phyloP scores from a whole-genome alignment of 768 basidiomycete species.

The Amanita pseudoporphyria region DNA sequence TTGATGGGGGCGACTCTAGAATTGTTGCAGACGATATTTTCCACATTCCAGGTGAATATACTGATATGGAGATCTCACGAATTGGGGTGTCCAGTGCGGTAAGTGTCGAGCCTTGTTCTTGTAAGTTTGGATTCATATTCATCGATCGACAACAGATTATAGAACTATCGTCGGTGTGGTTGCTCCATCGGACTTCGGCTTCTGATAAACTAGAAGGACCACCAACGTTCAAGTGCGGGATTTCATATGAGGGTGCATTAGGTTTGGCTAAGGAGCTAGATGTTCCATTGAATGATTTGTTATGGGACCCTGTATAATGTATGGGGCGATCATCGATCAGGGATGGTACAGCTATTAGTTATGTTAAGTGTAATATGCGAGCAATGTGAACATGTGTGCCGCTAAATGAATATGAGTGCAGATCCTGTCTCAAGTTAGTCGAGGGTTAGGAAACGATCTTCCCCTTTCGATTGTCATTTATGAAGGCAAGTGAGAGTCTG shows the following conservation, averaged over 20 bases:
- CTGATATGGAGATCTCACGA: conserved; percentile 62
- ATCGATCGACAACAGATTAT: conserved; percentile 35
- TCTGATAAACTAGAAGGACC: conserved; percentile 59
- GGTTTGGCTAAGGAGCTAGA: conserved; percentile 49
- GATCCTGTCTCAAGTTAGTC: too few relatives aligned
- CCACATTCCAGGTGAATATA: conserved; percentile 55
- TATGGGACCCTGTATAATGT: conserved; percentile 50
- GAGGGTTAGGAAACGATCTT: too few relatives aligned
- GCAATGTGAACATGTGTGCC: too few relatives aligned
- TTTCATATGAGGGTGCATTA: conserved; percentile 49
- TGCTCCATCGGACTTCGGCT: conserved; percentile 56
- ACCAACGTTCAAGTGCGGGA: conserved; percentile 63
- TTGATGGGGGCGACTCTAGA: conserved; percentile 21
- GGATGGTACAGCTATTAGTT: too few relatives aligned
- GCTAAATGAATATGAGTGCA: too few relatives aligned
- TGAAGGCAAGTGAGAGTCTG: too few relatives aligned
- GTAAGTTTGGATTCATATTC: neutral
- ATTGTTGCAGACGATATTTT: conserved; percentile 38
- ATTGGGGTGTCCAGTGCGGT: conserved; percentile 54
- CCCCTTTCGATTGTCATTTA: too few relatives aligned
- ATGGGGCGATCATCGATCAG: too few relatives aligned
- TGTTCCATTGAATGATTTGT: conserved; percentile 49
- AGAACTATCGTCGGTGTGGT: conserved; percentile 54
- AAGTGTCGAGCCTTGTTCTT: conserved; percentile 17
- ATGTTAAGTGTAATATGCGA: too few relatives aligned